These are phyloP conservation scores for Berberis thunbergii DNA, from an alignment of 164 flowering plant genomes.

Conservation along the genomic window DNA sequence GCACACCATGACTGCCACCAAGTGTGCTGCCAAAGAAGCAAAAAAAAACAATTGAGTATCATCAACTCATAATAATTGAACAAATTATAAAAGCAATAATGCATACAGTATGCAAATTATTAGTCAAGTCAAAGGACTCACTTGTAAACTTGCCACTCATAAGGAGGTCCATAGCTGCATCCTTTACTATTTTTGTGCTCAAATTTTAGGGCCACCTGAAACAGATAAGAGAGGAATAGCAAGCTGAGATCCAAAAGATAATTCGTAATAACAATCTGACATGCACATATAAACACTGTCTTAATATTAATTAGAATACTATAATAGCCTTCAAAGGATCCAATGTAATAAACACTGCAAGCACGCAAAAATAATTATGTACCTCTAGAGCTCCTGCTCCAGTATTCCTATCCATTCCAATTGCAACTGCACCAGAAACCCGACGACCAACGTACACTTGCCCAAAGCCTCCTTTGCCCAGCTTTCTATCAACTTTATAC, in stretches of 20 bases:
- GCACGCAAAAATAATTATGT: background rate
- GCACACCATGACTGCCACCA: conserved; percentile 91
- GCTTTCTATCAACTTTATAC: conserved; percentile 60
- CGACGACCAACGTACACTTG: conserved; percentile 91
- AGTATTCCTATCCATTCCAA: conserved; percentile 29
- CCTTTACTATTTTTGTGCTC: conserved; percentile 92
- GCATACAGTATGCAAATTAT: background rate
- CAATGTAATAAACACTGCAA: background rate
- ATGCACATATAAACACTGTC: too few species aligned
- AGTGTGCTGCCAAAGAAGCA: conserved; percentile 42
- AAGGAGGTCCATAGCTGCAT: conserved; percentile 82
- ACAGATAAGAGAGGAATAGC: background rate
- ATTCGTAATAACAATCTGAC: too few species aligned
- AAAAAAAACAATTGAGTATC: conserved; percentile 6
- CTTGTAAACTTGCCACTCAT: conserved; percentile 94
- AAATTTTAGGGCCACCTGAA: conserved; percentile 79
- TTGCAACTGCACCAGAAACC: conserved; percentile 25
- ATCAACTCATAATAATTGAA: too few species aligned
- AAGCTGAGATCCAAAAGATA: background rate
- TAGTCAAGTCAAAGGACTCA: conserved; percentile 18
- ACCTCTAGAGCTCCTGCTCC: conserved; percentile 83
- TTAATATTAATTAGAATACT: too few species aligned
- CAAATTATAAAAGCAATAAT: background rate
- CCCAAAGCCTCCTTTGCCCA: conserved; percentile 94
- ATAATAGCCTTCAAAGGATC: background rate